These are phyloP conservation scores for Ceratobasidium theobromae DNA, from an alignment of 1,284 basidiomycete species.

Conservation along the genomic window DNA sequence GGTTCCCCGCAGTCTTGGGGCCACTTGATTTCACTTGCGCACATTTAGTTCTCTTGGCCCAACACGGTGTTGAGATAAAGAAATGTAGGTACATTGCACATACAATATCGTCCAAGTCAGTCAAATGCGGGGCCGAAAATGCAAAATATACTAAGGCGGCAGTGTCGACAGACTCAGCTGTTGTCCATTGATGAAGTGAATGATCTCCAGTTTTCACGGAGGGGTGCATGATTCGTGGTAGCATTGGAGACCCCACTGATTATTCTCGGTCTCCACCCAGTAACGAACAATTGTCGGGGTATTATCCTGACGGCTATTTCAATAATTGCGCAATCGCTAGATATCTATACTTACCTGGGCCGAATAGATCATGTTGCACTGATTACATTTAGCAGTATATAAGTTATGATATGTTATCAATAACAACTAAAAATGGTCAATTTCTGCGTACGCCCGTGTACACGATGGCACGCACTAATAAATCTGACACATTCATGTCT, in stretches of 20 bases:
- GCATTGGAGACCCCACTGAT: not conserved
- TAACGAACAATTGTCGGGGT: constrained; percentile 15
- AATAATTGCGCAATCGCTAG: not conserved
- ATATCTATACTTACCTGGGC: not conserved
- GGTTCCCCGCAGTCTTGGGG: too few relatives aligned
- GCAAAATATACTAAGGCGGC: too few relatives aligned
- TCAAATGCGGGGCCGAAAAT: too few relatives aligned
- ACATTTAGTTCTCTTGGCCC: too few relatives aligned
- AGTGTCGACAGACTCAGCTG: too few relatives aligned
- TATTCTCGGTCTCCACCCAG: constrained; percentile 8
- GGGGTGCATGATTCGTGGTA: constrained; percentile 25
- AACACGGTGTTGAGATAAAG: too few relatives aligned
- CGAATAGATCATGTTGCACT: constrained; percentile 13
- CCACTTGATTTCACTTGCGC: too few relatives aligned
- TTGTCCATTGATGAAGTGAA: too few relatives aligned
- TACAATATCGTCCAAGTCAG: too few relatives aligned
- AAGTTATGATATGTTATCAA: constrained; percentile 3
- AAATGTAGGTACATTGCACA: too few relatives aligned
- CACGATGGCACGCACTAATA: constrained; percentile 2
- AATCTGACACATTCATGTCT: not conserved
- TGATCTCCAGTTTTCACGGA: too few relatives aligned
- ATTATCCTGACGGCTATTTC: not conserved
- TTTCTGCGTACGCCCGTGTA: not conserved
- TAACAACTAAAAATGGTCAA: not conserved
- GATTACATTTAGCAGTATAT: constrained; percentile 17